Base-by-base conservation (phyloP, 345 rosid genomes). In the Arabis alpina region DNA sequence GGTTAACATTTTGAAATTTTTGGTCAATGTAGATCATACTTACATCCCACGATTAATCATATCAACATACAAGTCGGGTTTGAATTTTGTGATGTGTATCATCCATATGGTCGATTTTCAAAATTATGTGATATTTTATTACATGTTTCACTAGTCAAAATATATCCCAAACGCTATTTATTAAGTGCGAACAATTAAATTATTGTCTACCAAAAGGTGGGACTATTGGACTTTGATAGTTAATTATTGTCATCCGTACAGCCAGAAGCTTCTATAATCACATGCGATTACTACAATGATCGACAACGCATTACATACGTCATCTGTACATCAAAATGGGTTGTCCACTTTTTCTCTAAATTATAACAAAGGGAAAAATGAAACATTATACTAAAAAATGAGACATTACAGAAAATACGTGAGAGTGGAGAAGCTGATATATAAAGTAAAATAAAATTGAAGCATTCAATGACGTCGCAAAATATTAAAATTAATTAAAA, bases 261-360 rank as follows among this genome's bases (percentile, higher is more conserved):
- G n/a, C 11, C 30, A 34, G 79, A 75, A 75, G 75, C 66, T 75
- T 69, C 79, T 47, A 54, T 75, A 44, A 40, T 61, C 32, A 61
- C 70, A 75, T 40, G 63, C 16, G 11, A 25, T 61, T 19, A 15
- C 30, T 19, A 14, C 13, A 39, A 49, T 28, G 19, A 44, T 68
- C 74, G 30, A 39, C 24, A 40, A 19, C 79, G 79, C 49, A 62
- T 40, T 30, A 8, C 58, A 15, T 54, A 48, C 75, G 70, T 75
- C 79, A 75, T 49, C 8, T 63, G 37, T 69, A 69, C 75, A 24
- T 75, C 74, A 68, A 28, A 30, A 66, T 44, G 37, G 14, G 2
- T 3, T 52, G 23, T 67, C 56, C 30, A 3, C 13, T 14, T 59
- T 70, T 48, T 11, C 28, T 14, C 32, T 19, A 43, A n/a, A n/a